Evolutionary conservation across 2,329 filamentous ascomycete species (phyloP), one percentile per base, ranked within the genome.

Genomic region (Colletotrichum musicola): DNA sequence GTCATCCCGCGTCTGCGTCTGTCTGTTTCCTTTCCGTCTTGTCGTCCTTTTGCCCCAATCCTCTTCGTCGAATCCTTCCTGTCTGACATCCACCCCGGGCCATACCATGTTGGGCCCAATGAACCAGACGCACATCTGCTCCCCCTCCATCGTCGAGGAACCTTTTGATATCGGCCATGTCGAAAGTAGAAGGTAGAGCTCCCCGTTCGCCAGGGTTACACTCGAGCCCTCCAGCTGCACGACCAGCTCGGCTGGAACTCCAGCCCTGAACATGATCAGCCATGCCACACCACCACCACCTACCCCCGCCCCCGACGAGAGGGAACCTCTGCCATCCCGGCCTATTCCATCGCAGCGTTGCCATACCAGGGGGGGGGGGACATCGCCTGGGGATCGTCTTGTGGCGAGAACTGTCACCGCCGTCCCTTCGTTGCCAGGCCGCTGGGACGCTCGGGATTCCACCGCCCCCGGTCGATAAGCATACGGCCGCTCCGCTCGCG

Each of bases 141-240:
- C 49, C 62, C 50, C 35, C 20, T n/a, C 27, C 51, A 50, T 35
- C 50, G 51, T 38, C 50, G 10, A 16, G 51, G 55, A 51, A 59
- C 66, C 62, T 68, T 42, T 69, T 69, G 66, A 55, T 69, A 57
- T 66, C 66, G 62, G 56, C 18, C 66, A 55, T 69, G 66, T 69
- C 66, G 44, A 65, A 69, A 61, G 50, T 20, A 69, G 66, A 69
- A 69, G 66, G 66, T 69, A 58, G 40, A 54, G 20, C 30, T 49
- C 20, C 40, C 54, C 40, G 47, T 35, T 35, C 38, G 44, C 47
- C 35, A 42, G 49, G 49, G 65, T 65, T 60, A 42, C 55, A 68
- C 50, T 65, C 54, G 51, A 20, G 47, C 20, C 30, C 47, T 68
- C 54, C 38, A 18, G 54, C 40, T 44, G 54, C n/a, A 64, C 65